Evolutionary conservation across 2,329 filamentous ascomycete species (phyloP), one percentile per base, ranked within the genome.

Genomic region (Trichoderma gracile): DNA sequence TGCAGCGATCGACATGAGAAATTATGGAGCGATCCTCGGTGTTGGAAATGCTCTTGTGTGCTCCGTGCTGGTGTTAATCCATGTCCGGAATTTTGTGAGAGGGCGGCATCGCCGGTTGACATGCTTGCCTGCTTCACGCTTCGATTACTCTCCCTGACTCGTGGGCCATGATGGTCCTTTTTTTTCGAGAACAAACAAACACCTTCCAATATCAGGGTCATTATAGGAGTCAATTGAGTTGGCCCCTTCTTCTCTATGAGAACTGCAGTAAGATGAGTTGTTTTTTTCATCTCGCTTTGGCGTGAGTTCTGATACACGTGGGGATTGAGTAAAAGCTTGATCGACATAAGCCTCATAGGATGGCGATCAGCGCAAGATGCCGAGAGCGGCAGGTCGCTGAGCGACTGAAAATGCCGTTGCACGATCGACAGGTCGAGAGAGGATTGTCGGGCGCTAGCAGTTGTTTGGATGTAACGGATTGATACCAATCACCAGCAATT

Each of bases 1-100:
- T 59, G 55, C 7, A 25, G n/a, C 42, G 57, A 60, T 60, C 57
- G 57, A 33, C 57, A 60, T 23, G 33, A 38, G 33, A 38, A 60
- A 52, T 52, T 52, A 27, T 40, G 57, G 57, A 60, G 23, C 46
- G n/a, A 38, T 19, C 14, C 33, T 60, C 46, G 57, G 57, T 60
- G n/a, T 33, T 12, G 12, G 38, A 52, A 60, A 60, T 60, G 25
- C 21, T 50, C 27, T 15, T 21, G 14, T 52, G 57, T 43, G 33
- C 57, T 33, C 46, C 46, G 46, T 50, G 46, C 46, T 38, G 33
- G 3, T 3, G 30, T 12, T 38, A 21, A 42, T 42, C 46, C 23
- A 42, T 38, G 23, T 15, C n/a, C n/a, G 8, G 9, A 38, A 12
- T 14, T 52, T 21, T 42, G n/a, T n/a, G n/a, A n/a, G 15, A 50